Evolutionary conservation across 352 stramenopile species (phyloP).

Genomic region (Globisporangium solare): DNA sequence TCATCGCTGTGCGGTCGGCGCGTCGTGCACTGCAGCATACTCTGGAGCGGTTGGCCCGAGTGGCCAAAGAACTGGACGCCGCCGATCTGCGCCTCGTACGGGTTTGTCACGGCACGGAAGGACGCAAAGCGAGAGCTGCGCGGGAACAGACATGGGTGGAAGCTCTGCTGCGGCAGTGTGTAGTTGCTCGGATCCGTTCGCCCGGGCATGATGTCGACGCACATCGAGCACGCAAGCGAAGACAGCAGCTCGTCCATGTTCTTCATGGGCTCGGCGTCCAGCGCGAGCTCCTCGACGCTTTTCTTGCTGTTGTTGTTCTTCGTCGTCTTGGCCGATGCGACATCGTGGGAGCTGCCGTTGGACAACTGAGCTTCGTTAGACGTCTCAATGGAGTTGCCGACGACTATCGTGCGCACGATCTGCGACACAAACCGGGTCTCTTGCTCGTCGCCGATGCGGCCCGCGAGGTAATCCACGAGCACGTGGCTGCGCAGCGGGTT

Average conservation of each 20-base stretch:
- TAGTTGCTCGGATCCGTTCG: slow-evolving; percentile 85
- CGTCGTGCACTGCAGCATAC: slow-evolving; percentile 71
- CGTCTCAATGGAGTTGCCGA: slow-evolving; percentile 48
- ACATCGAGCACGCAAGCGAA: slow-evolving; percentile 68
- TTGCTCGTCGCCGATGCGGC: slow-evolving; percentile 43
- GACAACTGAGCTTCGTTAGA: slow-evolving; percentile 7
- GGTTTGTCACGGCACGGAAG: slow-evolving; percentile 91
- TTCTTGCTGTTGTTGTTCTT: slow-evolving; percentile 40
- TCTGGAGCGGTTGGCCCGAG: slow-evolving; percentile 83
- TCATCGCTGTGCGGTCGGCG: not conserved
- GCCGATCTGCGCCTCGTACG: slow-evolving; percentile 80
- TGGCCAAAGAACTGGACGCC: slow-evolving; percentile 76
- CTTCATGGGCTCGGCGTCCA: slow-evolving; percentile 49
- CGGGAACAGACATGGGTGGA: slow-evolving; percentile 93
- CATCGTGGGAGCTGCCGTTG: not conserved
- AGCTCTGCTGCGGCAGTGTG: slow-evolving; percentile 91
- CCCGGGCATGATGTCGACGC: slow-evolving; percentile 91
- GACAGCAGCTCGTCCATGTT: slow-evolving; percentile 77
- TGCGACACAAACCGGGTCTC: slow-evolving; percentile 58
- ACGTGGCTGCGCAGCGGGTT: slow-evolving; percentile 54
- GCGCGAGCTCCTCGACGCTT: slow-evolving; percentile 30
- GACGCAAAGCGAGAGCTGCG: slow-evolving; percentile 70
- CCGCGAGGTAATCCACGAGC: slow-evolving; percentile 75
- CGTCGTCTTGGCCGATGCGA: slow-evolving; percentile 17
- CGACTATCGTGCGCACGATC: slow-evolving; percentile 75